These are phyloP conservation scores for Penicillium sclerotiorum DNA, from an alignment of 2,329 filamentous ascomycete species.

Conservation along the genomic window DNA sequence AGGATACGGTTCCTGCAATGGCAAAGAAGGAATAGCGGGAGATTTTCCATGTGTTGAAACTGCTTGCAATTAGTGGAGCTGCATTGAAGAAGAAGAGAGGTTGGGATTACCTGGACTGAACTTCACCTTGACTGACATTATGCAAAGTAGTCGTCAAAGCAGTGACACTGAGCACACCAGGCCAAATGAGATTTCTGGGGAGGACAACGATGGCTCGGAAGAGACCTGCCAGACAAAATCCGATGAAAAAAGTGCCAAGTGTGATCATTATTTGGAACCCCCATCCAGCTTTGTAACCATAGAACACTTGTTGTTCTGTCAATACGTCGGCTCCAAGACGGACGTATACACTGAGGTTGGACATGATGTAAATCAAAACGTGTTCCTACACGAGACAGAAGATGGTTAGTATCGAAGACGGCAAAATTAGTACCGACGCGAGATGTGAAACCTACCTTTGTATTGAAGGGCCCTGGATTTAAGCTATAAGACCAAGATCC, in stretches of 20 bases:
- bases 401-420: background rate
- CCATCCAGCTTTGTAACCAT: conserved; percentile 29
- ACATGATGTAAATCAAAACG: conserved; percentile 32
- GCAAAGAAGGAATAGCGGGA: conserved; percentile 34
- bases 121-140: conserved; percentile 52
- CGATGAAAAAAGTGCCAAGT: conserved; percentile 67
- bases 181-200: conserved; percentile 65
- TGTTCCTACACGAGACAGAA: conserved; percentile 23
- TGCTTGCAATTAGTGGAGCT: conserved; percentile 39
- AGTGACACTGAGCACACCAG: conserved; percentile 55
- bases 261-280: conserved; percentile 50
- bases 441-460: conserved; percentile 23
- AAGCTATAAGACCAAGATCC: conserved; percentile 42
- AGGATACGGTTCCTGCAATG: conserved; percentile 21
- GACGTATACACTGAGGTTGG: conserved; percentile 32
- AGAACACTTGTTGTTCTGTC: conserved; percentile 33
- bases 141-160: conserved; percentile 72
- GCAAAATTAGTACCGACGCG: background rate
- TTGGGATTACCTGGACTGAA: conserved; percentile 40
- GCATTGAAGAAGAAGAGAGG: conserved; percentile 21
- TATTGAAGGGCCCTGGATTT: conserved; percentile 36
- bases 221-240: conserved; percentile 61
- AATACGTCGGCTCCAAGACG: conserved; percentile 31
- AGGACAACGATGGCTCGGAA: conserved; percentile 60
- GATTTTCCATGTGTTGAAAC: conserved; percentile 44